Percentiles rank a stretch among this genome's conserved stretches.
phyloP scores from a whole-genome alignment of 2,329 filamentous ascomycete genomes.

The Malbranchea cinnamomea region DNA sequence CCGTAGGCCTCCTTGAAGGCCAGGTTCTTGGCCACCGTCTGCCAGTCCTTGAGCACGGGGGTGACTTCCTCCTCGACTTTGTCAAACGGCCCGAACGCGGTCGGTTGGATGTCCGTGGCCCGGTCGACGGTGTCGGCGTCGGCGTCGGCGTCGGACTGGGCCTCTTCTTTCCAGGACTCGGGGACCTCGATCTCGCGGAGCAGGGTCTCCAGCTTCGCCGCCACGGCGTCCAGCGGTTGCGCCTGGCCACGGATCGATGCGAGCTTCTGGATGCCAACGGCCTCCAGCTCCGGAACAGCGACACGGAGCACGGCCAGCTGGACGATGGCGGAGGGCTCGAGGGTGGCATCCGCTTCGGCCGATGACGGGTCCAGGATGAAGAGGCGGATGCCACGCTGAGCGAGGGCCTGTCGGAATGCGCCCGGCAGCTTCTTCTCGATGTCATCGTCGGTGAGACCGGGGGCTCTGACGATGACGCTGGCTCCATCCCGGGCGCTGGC shows the following conservation, averaged over 20 bases:
- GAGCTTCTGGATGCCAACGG: slow-evolving; percentile 51
- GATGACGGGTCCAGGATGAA: slow-evolving; percentile 63
- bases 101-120: slow-evolving; percentile 53
- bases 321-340: slow-evolving; percentile 52
- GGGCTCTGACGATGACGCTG: slow-evolving; percentile 59
- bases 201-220: slow-evolving; percentile 47
- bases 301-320: slow-evolving; percentile 75
- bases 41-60: slow-evolving; percentile 58
- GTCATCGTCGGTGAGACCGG: slow-evolving; percentile 74
- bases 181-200: slow-evolving; percentile 63
- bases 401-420: slow-evolving; percentile 54
- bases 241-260: slow-evolving; percentile 42
- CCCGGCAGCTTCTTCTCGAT: slow-evolving; percentile 70
- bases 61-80: slow-evolving; percentile 57
- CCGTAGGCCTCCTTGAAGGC: slow-evolving; percentile 90
- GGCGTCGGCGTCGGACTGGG: slow-evolving; percentile 29
- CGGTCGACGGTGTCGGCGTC: slow-evolving; percentile 30
- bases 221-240: slow-evolving; percentile 47
- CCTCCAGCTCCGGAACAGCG: slow-evolving; percentile 50
- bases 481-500: slow-evolving; percentile 55
- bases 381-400: slow-evolving; percentile 54
- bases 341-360: slow-evolving; percentile 50
- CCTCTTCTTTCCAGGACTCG: slow-evolving; percentile 61
- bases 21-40: slow-evolving; percentile 71
- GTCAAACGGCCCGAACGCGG: slow-evolving; percentile 69